phyloP scores from a whole-genome alignment of 2,329 filamentous ascomycete species.

The Thielaviopsis ethacetica region DNA sequence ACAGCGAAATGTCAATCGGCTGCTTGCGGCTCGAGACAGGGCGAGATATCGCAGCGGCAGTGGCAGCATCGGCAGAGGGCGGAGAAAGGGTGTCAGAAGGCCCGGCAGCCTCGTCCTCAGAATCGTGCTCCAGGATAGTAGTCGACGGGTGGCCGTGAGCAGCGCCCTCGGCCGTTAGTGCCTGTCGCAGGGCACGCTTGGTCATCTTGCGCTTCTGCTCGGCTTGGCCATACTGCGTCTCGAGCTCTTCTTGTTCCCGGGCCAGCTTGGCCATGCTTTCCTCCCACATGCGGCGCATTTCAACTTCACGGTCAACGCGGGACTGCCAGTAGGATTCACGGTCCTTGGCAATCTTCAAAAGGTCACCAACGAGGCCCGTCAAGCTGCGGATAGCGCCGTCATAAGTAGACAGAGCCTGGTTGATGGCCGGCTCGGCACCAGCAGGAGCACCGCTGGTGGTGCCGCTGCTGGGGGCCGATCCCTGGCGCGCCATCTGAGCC shows the following conservation, averaged over 20 bases:
- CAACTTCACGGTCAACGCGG: constrained; percentile 74
- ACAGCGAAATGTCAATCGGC: constrained; percentile 27
- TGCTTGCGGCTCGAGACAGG: constrained; percentile 1
- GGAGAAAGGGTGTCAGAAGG: not conserved
- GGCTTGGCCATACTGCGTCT: constrained; percentile 73
- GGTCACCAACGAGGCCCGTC: constrained; percentile 66
- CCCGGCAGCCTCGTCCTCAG: constrained; percentile 14
- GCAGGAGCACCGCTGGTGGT: constrained; percentile 22
- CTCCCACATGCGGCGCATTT: constrained; percentile 93
- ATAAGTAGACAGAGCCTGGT: constrained; percentile 69
- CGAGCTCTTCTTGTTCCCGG: constrained; percentile 79
- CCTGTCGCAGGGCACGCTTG: constrained; percentile 77
- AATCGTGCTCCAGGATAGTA: constrained; percentile 20
- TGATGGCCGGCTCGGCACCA: constrained; percentile 59
- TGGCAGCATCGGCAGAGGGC: not conserved
- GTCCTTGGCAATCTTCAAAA: constrained; percentile 83
- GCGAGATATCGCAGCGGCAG: not conserved
- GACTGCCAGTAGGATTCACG: constrained; percentile 97
- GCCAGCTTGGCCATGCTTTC: constrained; percentile 98
- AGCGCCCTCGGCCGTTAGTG: constrained; percentile 42
- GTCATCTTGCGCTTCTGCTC: constrained; percentile 81
- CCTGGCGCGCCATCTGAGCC: constrained; percentile 35
- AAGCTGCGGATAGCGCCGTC: constrained; percentile 80
- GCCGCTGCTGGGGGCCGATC: not conserved
- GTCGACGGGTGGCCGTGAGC: constrained; percentile 14